A percentile compares a stretch with the other conserved stretches of the same genome.
Conservation (phyloP, 164 flowering plant species). For the Berberis vulgaris region DNA sequence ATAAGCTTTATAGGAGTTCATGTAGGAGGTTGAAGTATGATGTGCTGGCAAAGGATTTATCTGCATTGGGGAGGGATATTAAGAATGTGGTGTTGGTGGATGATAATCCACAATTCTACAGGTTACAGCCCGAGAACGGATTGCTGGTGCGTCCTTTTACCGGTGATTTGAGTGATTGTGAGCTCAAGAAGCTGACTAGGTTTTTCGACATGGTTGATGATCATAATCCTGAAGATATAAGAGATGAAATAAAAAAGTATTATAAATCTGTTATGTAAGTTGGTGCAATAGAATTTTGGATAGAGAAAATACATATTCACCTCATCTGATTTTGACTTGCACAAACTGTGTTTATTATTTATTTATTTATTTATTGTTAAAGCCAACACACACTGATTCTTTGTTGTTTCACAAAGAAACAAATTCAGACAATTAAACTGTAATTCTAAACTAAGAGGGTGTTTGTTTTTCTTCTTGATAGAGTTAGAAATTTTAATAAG, state of each 20-base stretch:
- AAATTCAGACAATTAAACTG: too few relatives aligned
- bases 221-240: slow-evolving; percentile 40
- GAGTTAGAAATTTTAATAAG: too few relatives aligned
- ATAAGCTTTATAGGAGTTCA: slow-evolving; percentile 69
- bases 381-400: too few relatives aligned
- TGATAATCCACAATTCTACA: slow-evolving; percentile 65
- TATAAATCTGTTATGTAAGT: too few relatives aligned
- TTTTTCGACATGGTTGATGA: slow-evolving; percentile 35
- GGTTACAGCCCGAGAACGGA: slow-evolving; percentile 65
- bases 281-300: too few relatives aligned
- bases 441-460: too few relatives aligned
- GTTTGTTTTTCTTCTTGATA: too few relatives aligned
- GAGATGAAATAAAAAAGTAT: slow-evolving; percentile 49
- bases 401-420: too few relatives aligned
- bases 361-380: too few relatives aligned
- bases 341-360: too few relatives aligned
- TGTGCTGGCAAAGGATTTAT: slow-evolving; percentile 69
- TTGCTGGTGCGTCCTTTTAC: slow-evolving; percentile 54
- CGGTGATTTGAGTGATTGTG: slow-evolving; percentile 50
- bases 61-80: slow-evolving; percentile 60
- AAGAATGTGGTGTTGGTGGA: slow-evolving; percentile 56
- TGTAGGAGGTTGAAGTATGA: slow-evolving; percentile 49
- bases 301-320: too few relatives aligned
- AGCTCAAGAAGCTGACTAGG: slow-evolving; percentile 37
- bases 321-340: too few relatives aligned